phyloP scores from a whole-genome alignment of 768 basidiomycete species.

The Dentipellis fragilis region DNA sequence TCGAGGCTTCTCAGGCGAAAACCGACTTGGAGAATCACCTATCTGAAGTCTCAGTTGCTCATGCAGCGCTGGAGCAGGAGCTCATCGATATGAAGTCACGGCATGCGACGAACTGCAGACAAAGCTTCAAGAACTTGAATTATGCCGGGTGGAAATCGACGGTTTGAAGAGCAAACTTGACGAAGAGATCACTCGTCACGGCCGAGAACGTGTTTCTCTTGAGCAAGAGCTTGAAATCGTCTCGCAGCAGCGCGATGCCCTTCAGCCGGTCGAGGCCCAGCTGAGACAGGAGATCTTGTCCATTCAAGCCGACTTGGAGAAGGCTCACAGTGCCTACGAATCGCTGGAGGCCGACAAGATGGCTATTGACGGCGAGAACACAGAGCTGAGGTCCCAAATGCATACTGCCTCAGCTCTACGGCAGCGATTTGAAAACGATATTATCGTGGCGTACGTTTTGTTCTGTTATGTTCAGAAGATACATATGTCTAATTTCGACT shows the following conservation, averaged over 20 bases:
- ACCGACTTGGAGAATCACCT: slow-evolving; percentile 1
- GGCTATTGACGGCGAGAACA: slow-evolving; percentile 43
- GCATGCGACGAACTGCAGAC: slow-evolving; percentile 12
- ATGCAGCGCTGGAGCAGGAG: slow-evolving; percentile 20
- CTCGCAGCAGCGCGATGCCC: slow-evolving; percentile 3
- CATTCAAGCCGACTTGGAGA: slow-evolving; percentile 31
- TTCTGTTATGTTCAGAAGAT: too few species aligned
- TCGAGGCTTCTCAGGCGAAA: slow-evolving; percentile 1
- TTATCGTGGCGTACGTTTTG: too few species aligned
- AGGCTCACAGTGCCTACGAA: slow-evolving; percentile 26
- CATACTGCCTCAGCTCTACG: background rate
- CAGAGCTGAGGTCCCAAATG: slow-evolving; percentile 28
- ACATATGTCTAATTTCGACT: too few species aligned
- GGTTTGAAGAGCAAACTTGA: slow-evolving; percentile 6
- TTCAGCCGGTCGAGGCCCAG: slow-evolving; percentile 14
- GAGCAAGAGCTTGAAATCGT: slow-evolving; percentile 13
- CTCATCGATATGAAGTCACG: slow-evolving; percentile 17
- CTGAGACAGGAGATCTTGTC: slow-evolving; percentile 27
- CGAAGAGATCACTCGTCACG: slow-evolving; percentile 4
- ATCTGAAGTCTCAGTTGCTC: slow-evolving; percentile 14
- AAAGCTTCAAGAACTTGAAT: slow-evolving; percentile 8
- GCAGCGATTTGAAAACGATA: background rate
- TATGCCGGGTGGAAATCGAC: slow-evolving; percentile 2
- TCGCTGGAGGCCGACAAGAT: slow-evolving; percentile 40
- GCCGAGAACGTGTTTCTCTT: slow-evolving; percentile 2